Base-by-base conservation (phyloP, 208 protist species). In the Leishmania martiniquensis region DNA sequence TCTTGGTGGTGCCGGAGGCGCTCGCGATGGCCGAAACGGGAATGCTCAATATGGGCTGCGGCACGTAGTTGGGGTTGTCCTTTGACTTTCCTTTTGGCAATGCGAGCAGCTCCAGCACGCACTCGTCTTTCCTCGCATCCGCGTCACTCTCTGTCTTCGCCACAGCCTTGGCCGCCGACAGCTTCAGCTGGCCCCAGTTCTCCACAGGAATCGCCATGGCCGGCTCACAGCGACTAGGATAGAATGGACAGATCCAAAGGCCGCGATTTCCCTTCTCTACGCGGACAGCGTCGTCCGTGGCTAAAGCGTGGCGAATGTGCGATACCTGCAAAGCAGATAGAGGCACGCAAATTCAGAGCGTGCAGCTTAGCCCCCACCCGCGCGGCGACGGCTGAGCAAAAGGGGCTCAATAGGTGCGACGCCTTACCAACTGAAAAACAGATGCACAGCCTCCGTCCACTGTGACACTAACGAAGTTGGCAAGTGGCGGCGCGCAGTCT, bases 111-210 rank as follows among this genome's bases (percentile, higher is more conserved):
- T 93, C 77, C n/a, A 89, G 7, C n/a, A 74, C 76, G 1, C 65
- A 52, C 47, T 82, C 77, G 12, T 52, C 60, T 47, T 86, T 84
- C 52, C 83, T 78, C 1, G 59, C 63, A 4, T 85, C 77, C 9
- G 44, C 55, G 1, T 73, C 65, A 54, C 52, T 68, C 52, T 93
- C 81, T 4, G 81, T 22, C 71, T 87, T 86, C 72, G 84, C 73
- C 51, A 82, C 76, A 17, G 76, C 29, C 67, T 85, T 83, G 1
- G 67, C 72, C 34, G 77, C 39, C 7, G 79, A 81, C 69, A 62
- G 66, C 77, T 87, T 90, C 49, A 95, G 75, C 69, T 91, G 80
- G 1, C 93, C 93, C 91, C 93, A 97, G 81, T 97, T 97, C 75
- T 97, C 93, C 45, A 93, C 45, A 0, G 90, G 86, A 29, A 88